A percentile compares a stretch with the other conserved stretches of the same genome.
phyloP scores from a whole-genome alignment of 2,329 filamentous ascomycete genomes.

The Arthrobotrys entomopaga region DNA sequence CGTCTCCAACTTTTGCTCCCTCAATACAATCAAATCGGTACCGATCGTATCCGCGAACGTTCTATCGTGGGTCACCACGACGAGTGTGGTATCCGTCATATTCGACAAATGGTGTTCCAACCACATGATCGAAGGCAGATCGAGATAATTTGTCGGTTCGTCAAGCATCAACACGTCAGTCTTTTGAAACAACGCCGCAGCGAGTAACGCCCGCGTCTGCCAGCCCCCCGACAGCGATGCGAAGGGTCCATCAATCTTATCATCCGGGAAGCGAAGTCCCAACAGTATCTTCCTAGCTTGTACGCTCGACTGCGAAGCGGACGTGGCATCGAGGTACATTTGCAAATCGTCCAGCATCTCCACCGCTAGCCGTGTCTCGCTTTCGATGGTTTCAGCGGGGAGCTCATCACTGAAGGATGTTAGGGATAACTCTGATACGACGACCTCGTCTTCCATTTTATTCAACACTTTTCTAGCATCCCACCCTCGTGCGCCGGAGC shows the following conservation, averaged over 20 bases:
- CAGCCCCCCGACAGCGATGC: conserved; percentile 79
- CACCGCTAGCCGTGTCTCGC: conserved; percentile 75
- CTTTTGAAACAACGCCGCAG: conserved; percentile 74
- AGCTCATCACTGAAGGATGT: conserved; percentile 70
- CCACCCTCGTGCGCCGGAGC: conserved; percentile 79
- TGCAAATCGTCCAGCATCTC: conserved; percentile 77
- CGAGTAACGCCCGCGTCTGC: conserved; percentile 76
- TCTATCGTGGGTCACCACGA: conserved; percentile 85
- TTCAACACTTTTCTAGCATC: conserved; percentile 79
- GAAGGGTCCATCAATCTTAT: conserved; percentile 70
- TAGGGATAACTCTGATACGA: conserved; percentile 67
- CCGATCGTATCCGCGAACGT: conserved; percentile 81
- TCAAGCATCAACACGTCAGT: conserved; percentile 83
- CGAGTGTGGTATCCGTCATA: conserved; percentile 71
- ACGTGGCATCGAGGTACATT: conserved; percentile 71
- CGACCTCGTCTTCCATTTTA: conserved; percentile 74
- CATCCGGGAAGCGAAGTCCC: conserved; percentile 77
- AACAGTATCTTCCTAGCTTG: conserved; percentile 72
- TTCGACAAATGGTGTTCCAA: conserved; percentile 76
- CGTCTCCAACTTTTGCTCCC: conserved; percentile 75
- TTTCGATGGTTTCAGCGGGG: conserved; percentile 68
- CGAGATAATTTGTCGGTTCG: conserved; percentile 87
- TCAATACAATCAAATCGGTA: conserved; percentile 78
- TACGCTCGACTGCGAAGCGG: conserved; percentile 37
- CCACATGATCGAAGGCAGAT: conserved; percentile 85